phyloP scores from a whole-genome alignment of 208 protist species.

The Crithidia expoeki region DNA sequence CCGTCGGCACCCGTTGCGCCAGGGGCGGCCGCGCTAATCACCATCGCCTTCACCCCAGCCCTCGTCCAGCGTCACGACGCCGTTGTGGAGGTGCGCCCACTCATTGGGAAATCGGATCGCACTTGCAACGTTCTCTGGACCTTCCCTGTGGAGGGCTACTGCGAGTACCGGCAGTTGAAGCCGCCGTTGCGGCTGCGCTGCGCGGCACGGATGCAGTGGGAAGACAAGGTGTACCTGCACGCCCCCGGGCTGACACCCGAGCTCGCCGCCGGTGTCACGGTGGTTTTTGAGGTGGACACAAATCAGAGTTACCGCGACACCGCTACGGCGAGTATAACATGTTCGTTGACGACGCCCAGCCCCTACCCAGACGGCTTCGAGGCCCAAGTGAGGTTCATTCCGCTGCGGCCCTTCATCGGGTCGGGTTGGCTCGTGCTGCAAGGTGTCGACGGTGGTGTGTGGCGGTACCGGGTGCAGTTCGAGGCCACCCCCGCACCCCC shows the following conservation, averaged over 20 bases:
- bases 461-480: constrained; percentile 82
- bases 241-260: constrained; percentile 49
- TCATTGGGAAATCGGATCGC: constrained; percentile 19
- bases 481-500: constrained; percentile 74
- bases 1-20: constrained; percentile 35
- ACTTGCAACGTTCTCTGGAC: constrained; percentile 64
- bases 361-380: constrained; percentile 43
- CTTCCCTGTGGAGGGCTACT: constrained; percentile 79
- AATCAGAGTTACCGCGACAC: constrained; percentile 52
- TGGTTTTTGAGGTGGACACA: constrained; percentile 52
- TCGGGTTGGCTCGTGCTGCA: constrained; percentile 71
- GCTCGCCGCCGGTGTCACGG: constrained; percentile 27
- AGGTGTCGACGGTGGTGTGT: constrained; percentile 60
- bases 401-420: constrained; percentile 79
- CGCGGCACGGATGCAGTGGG: constrained; percentile 55
- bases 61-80: constrained; percentile 68
- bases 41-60: constrained; percentile 66
- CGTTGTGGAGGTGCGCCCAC: constrained; percentile 60
- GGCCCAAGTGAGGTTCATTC: constrained; percentile 65
- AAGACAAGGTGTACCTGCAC: constrained; percentile 54
- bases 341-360: constrained; percentile 33
- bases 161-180: constrained; percentile 69
- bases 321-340: constrained; percentile 42
- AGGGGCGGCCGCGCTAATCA: constrained; percentile 47
- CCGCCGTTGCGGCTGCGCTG: constrained; percentile 59